These are phyloP conservation scores for Aschersonia sp. DNA, from an alignment of 2,329 filamentous ascomycete genomes.

Conservation along the genomic window DNA sequence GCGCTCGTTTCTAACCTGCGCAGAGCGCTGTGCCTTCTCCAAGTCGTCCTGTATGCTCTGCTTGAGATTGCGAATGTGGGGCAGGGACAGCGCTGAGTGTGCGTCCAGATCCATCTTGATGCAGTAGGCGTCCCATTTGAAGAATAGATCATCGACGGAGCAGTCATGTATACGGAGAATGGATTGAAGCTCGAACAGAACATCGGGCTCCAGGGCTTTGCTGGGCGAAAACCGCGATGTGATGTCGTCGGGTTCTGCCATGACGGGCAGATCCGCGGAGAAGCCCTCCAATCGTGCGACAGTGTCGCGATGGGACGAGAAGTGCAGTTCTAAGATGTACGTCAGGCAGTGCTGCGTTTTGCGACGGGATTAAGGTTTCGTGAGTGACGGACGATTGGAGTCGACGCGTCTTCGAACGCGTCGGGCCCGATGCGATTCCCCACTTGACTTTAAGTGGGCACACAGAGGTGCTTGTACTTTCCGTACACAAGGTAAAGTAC, in stretches of 20 bases:
- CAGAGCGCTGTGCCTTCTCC: conserved; percentile 58
- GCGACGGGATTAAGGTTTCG: too few species aligned
- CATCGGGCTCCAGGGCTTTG: conserved; percentile 53
- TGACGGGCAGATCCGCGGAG: conserved; percentile 9
- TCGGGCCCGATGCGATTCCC: too few species aligned
- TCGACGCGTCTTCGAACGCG: too few species aligned
- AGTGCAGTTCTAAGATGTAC: too few species aligned
- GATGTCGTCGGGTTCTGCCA: conserved; percentile 20
- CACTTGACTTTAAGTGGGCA: too few species aligned
- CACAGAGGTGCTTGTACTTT: too few species aligned
- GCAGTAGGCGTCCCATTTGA: conserved; percentile 98
- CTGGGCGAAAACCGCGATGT: conserved; percentile 21
- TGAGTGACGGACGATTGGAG: too few species aligned
- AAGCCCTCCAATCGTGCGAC: too few species aligned
- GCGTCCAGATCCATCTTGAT: conserved; percentile 84
- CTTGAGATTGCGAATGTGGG: conserved; percentile 65
- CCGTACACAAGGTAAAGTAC: too few species aligned
- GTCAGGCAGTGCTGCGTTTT: too few species aligned
- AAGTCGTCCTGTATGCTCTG: conserved; percentile 73
- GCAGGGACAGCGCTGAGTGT: conserved; percentile 45
- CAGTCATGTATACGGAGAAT: conserved; percentile 77
- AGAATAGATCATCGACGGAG: conserved; percentile 75
- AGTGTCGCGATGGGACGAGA: too few species aligned
- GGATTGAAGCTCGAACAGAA: conserved; percentile 68
- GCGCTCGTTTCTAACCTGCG: conserved; percentile 48